Base-by-base conservation (phyloP, 306 rosid species). In the Gleditsia sinensis region DNA sequence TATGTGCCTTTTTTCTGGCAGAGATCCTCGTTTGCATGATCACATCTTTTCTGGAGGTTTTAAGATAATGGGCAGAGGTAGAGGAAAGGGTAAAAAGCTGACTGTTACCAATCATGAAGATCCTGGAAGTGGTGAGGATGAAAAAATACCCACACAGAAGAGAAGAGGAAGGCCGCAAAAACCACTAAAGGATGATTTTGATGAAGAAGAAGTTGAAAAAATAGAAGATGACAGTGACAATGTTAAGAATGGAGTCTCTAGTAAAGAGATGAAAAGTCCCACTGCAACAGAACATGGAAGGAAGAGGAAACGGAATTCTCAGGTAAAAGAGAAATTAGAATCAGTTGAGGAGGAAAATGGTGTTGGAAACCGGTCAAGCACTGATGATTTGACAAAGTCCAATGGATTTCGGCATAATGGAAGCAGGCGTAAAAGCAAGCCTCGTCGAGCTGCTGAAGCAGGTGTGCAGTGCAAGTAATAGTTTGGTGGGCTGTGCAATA, bases 381-480 rank as follows among this genome's bases (percentile, higher is more conserved):
- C 81, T 9, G 87, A 74, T 54, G 83, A 82, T 49, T 67, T 68
- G 39, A 25, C 75, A 24, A 87, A 87, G 76, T 42, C 84, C 42
- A 87, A 82, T 72, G 91, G 98, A 67, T 90, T 92, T 69, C 87
- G 98, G 71, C 94, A 88, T 60, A 88, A 82, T 65, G 94, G 94
- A 75, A 92, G 98, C 83, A 86, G 98, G 78, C 86, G 96, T 63
- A 90, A 92, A 83, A 90, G 80, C 84, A 92, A 79, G 50, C 98
- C 98, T 40, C 94, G 87, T 43, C 86, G 96, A 49, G 96, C 96
- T 67, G 98, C 98, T 24, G 98, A 92, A 81, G 94, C 94, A 7
- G 98, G 89, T 66, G 96, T 92, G 71, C 94, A 90, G 81, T 92
- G 98, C 94, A 90, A 85, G 83, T 90, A 81, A 88, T 75, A 40